These are phyloP conservation scores for Xylaria sp. DNA, from an alignment of 2,329 filamentous ascomycete genomes.

Conservation along the genomic window DNA sequence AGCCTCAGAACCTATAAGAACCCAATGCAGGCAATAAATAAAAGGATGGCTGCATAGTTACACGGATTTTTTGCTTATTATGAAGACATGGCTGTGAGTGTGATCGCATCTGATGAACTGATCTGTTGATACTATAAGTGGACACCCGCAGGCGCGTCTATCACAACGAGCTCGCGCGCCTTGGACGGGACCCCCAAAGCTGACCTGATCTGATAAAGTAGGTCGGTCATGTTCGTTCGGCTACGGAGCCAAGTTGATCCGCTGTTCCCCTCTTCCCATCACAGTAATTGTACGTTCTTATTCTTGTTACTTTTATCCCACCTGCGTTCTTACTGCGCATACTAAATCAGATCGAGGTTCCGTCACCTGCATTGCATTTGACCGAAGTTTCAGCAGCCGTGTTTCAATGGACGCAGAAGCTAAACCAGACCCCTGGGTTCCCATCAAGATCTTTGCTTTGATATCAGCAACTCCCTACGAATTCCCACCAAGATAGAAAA, in stretches of 20 bases:
- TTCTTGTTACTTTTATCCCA: background rate
- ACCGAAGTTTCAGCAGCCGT: constrained; percentile 22
- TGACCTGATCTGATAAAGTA: too few relatives aligned
- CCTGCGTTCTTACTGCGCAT: background rate
- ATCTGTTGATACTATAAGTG: background rate
- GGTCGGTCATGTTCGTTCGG: background rate
- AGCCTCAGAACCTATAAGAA: background rate
- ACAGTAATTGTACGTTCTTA: too few relatives aligned
- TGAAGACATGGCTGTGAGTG: too few relatives aligned
- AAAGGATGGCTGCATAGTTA: too few relatives aligned
- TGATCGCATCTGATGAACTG: too few relatives aligned
- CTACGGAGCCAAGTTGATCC: constrained; percentile 32
- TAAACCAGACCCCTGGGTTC: constrained; percentile 27
- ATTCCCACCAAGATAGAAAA: background rate
- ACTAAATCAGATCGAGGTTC: constrained; percentile 11
- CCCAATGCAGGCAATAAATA: background rate
- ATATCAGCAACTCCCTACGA: background rate
- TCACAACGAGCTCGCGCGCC: background rate
- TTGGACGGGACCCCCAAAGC: too few relatives aligned
- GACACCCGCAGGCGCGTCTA: background rate
- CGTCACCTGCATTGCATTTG: constrained; percentile 26
- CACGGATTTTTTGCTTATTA: too few relatives aligned
- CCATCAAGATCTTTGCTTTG: constrained; percentile 1
- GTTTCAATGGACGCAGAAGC: constrained; percentile 16
- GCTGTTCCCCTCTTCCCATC: constrained; percentile 3